Percentiles rank a stretch among this genome's conserved stretches.
Conservation (phyloP, 768 basidiomycete species). For the Boletellus ananas region DNA sequence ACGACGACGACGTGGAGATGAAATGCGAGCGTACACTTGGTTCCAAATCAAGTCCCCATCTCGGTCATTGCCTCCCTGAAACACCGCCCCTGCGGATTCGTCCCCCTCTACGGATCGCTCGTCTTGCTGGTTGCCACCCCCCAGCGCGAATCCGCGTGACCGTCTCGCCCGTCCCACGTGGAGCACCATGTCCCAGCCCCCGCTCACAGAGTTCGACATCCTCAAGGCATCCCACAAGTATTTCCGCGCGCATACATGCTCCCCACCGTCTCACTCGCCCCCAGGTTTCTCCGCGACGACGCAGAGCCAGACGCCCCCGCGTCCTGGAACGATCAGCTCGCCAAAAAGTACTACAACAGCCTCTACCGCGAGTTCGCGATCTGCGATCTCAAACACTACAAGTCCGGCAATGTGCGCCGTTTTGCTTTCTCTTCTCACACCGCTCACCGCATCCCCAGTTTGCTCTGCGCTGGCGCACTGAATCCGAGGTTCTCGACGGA, state of each 20-base stretch:
- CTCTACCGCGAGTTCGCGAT: conserved; percentile 91
- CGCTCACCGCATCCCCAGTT: conserved; percentile 45
- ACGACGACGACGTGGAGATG: no score
- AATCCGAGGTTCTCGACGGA: conserved; percentile 81
- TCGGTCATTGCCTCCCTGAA: neutral
- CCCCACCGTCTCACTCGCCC: conserved; percentile 1
- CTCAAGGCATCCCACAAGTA: conserved; percentile 69
- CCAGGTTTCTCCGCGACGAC: conserved; percentile 71
- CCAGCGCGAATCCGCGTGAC: no score
- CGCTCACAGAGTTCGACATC: conserved; percentile 65
- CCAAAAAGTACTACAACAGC: conserved; percentile 81
- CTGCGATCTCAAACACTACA: conserved; percentile 95
- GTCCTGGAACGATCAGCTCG: conserved; percentile 80
- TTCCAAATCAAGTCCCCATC: no score
- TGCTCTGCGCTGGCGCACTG: conserved; percentile 91
- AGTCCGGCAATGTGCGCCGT: conserved; percentile 72
- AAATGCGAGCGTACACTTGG: no score
- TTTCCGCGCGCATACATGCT: neutral
- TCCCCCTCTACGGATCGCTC: no score
- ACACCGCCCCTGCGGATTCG: neutral
- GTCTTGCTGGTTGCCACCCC: no score
- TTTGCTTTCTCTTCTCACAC: neutral
- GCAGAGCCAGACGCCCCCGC: conserved; percentile 7
- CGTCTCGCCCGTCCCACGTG: no score
- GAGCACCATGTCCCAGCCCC: neutral